Conservation (phyloP, 2,329 filamentous ascomycete species). For the Sphaerostilbella broomeana region DNA sequence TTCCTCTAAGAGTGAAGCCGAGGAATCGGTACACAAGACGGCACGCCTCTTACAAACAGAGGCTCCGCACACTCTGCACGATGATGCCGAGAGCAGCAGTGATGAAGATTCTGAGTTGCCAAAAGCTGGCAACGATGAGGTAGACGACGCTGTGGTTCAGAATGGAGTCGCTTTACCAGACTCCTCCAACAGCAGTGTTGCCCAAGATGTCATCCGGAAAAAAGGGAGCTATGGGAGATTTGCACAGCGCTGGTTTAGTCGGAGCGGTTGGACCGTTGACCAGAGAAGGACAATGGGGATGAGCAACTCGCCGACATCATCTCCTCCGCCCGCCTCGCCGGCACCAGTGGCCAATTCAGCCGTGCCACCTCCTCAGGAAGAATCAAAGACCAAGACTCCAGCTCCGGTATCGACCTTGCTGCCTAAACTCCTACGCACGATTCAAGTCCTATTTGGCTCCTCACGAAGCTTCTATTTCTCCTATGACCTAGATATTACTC, state of each 20-base stretch:
- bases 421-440: constrained; percentile 77
- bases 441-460: constrained; percentile 75
- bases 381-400: constrained; percentile 18
- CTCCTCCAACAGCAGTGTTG: constrained; percentile 56
- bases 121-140: constrained; percentile 29
- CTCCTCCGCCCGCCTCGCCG: constrained; percentile 16
- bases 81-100: constrained; percentile 43
- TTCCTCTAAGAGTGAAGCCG: constrained; percentile 66
- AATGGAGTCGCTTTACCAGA: constrained; percentile 35
- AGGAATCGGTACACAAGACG: constrained; percentile 62
- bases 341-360: constrained; percentile 24
- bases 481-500: constrained; percentile 88
- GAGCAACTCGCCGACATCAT: constrained; percentile 35
- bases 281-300: constrained; percentile 64
- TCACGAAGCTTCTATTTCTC: constrained; percentile 90
- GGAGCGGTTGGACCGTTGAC: constrained; percentile 70
- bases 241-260: constrained; percentile 85
- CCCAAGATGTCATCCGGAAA: constrained; percentile 79
- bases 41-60: constrained; percentile 34
- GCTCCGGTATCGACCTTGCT: constrained; percentile 47
- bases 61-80: constrained; percentile 33
- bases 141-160: constrained; percentile 32
- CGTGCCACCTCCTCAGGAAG: constrained; percentile 39
- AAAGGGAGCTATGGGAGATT: constrained; percentile 84
- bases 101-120: constrained; percentile 38